Base-by-base conservation (phyloP, 768 basidiomycete species). In the Kwoniella dendrophila region DNA sequence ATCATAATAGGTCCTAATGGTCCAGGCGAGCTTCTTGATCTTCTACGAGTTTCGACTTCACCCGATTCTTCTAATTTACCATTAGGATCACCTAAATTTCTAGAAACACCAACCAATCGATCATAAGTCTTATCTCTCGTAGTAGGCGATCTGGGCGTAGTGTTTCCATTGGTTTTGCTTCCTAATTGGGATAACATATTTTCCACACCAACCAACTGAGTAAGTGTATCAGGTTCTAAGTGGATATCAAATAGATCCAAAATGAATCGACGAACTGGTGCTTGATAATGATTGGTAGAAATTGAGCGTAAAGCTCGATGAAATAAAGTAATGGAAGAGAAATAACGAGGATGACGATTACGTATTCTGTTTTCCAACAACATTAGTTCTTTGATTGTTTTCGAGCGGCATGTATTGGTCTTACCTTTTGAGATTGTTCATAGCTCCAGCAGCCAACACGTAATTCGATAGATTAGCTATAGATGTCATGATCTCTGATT, bases 391-490 rank as follows among this genome's bases (percentile, higher is more conserved):
- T 40, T 38, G 8, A 30, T 44, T 3, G 78, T n/a, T n/a, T n/a
- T n/a, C n/a, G n/a, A n/a, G n/a, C n/a, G n/a, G n/a, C n/a, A n/a
- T n/a, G n/a, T n/a, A n/a, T n/a, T n/a, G n/a, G n/a, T n/a, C 84
- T 66, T 72, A 93, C 92, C 85, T 86, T 29, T 91, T 88, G 38
- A 99, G 82, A 18, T 91, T 88, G 47, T 92, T 86, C 24, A 96
- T 98, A 1, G 96, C 93, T 24, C 90, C 86, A 72, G 94, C 94
- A 0, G 94, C 93, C 60, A 98, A 90, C 52, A 98, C 93, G 20
- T 93, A 91, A 75, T 99, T 99, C 29, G 89, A 88, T 41, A 99
- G 82, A 75, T 97, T 97, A 70, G 92, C 89, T 51, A 99, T 90
- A 3, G 91, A 90, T 3, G 88, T 88, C 69, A 94, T 84, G 29